Percentiles rank a stretch among this genome's conserved stretches.
These are phyloP conservation scores for Cordia subcordata DNA, from an alignment of 257 asterid species.

Conservation along the genomic window DNA sequence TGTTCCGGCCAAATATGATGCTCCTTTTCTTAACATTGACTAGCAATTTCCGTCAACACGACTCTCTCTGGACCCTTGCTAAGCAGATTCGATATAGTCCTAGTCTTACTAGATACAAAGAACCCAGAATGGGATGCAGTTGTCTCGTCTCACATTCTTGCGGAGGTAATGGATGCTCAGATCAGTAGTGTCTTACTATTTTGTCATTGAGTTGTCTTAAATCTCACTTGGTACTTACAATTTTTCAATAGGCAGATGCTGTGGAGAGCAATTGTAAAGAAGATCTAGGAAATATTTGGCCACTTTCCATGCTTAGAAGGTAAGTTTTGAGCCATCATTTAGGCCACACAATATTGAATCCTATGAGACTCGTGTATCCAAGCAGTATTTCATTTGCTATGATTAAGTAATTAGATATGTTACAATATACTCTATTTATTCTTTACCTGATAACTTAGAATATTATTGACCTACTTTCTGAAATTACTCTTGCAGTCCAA, in stretches of 20 bases:
- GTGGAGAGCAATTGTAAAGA: constrained; percentile 41
- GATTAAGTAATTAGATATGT: too few species aligned
- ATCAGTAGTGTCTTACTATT: constrained; percentile 15
- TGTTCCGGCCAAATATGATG: neutral
- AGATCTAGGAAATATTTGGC: constrained; percentile 56
- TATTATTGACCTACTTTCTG: too few species aligned
- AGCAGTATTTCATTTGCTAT: neutral
- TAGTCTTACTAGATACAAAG: constrained; percentile 90
- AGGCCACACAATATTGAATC: neutral
- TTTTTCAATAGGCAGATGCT: constrained; percentile 45
- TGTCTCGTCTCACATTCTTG: constrained; percentile 94
- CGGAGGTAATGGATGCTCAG: constrained; percentile 49
- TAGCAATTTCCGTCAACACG: constrained; percentile 93
- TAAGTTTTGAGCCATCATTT: constrained; percentile 8
- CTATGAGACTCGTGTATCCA: too few species aligned
- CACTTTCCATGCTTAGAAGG: constrained; percentile 88
- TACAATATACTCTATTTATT: too few species aligned
- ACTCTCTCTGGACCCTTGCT: constrained; percentile 94
- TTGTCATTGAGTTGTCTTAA: constrained; percentile 11
- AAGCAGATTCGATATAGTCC: constrained; percentile 95
- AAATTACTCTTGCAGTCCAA: too few species aligned
- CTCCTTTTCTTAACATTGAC: constrained; percentile 34
- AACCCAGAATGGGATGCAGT: constrained; percentile 97
- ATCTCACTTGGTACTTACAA: constrained; percentile 16
- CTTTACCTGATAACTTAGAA: too few species aligned